A percentile compares a stretch with the other conserved stretches of the same genome.
Conservation (phyloP, 805 yeast species). For the Cyberlindnera nakhonratchasimensis region DNA sequence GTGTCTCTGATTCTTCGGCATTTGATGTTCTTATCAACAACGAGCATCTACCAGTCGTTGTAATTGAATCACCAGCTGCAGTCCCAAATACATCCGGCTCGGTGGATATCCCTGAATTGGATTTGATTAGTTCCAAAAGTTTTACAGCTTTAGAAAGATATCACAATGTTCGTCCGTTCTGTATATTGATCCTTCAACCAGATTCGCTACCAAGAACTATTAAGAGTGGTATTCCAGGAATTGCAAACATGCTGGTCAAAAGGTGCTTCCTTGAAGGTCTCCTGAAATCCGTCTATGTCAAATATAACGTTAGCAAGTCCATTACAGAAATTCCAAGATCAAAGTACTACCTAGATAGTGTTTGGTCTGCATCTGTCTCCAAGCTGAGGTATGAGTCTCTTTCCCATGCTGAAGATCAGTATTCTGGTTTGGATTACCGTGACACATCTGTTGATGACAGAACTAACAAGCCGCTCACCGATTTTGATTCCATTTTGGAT, state of each 20-base stretch:
- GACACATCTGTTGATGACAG: conserved; percentile 75
- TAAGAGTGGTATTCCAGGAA: conserved; percentile 83
- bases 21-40: conserved; percentile 74
- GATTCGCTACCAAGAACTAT: conserved; percentile 80
- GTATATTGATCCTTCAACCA: conserved; percentile 76
- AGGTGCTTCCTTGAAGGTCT: conserved; percentile 73
- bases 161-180: conserved; percentile 76
- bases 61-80: conserved; percentile 70
- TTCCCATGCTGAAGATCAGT: conserved; percentile 62
- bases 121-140: conserved; percentile 45
- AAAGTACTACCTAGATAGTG: conserved; percentile 73
- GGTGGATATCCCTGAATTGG: conserved; percentile 40
- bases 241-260: conserved; percentile 86
- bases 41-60: conserved; percentile 80
- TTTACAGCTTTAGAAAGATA: conserved; percentile 45
- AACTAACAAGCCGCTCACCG: conserved; percentile 68
- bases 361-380: conserved; percentile 66
- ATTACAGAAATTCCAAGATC: conserved; percentile 68
- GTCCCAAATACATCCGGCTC: conserved; percentile 28
- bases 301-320: conserved; percentile 65
- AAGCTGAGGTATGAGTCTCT: conserved; percentile 58
- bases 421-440: conserved; percentile 77
- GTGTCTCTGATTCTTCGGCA: conserved; percentile 85
- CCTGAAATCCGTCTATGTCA: conserved; percentile 76
- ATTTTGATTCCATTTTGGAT: conserved; percentile 67